Evolutionary conservation across 1,139 yeast species (phyloP), one percentile per base, ranked within the genome.

Genomic region (Candida smagusa): DNA sequence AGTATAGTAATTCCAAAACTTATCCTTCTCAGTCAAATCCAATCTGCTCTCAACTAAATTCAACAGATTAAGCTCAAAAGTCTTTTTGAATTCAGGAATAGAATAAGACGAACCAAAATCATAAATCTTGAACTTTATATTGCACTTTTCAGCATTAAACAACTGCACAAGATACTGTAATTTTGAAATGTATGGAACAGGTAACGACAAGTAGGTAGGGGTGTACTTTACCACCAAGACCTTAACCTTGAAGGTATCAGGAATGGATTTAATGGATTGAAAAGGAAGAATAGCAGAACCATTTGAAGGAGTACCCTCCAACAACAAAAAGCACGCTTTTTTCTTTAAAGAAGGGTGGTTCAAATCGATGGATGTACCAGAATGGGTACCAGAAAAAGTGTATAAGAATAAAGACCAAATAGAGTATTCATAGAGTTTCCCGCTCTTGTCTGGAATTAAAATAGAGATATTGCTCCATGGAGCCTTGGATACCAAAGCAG

Each of bases 251-350:
- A 59, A 58, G 0, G 43, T 39, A n/a, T 47, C 49, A 28, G 56
- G 42, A 13, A 31, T 25, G 7, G 24, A n/a, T 5, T 13, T 22
- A 8, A 28, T 29, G 7, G 19, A 27, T 22, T 36, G 43, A 44
- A 78, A 76, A 11, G 82, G 81, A 39, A 80, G 61, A 0, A 80
- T 53, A 0, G 81, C 70, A 46, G 75, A 77, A 40, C 84, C 84
- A 52, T 83, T 84, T 1, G 87, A 75, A 0, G 87, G 68, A 0
- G 89, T 81, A 0, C 89, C 89, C 52, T 84, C 94, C 13, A 78
- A 63, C 36, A 83, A 72, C 33, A 81, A 51, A 42, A 68, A 76
- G 2, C 73, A 65, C n/a, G 68, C 58, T 33, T 67, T 66, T 9
- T 56, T 53, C 23, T 56, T 54, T 12, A 63, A 52, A 12, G 50